Evolutionary conservation across 768 basidiomycete species (phyloP).

Genomic region (Calvatia gigantea): DNA sequence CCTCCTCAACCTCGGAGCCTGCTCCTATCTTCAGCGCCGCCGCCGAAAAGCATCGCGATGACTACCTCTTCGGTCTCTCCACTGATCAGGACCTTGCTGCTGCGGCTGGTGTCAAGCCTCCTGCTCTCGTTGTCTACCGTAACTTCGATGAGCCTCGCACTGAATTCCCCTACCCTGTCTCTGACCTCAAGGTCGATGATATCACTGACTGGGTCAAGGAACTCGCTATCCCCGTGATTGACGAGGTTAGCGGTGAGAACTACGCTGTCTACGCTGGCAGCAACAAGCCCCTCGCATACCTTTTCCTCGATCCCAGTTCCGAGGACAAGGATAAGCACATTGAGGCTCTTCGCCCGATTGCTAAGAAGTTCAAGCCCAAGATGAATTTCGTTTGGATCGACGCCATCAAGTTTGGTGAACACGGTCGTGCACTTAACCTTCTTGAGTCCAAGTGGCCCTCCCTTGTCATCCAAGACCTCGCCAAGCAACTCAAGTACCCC

Average conservation of each 20-base stretch:
- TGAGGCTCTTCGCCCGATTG: conserved; percentile 69
- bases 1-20: conserved; percentile 67
- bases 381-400: conserved; percentile 99
- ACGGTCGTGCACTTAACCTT: conserved; percentile 93
- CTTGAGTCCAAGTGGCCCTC: conserved; percentile 84
- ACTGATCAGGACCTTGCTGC: conserved; percentile 68
- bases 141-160: conserved; percentile 80
- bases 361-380: conserved; percentile 77
- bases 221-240: conserved; percentile 83
- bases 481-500: conserved; percentile 87
- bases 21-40: conserved; percentile 71
- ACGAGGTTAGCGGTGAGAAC: conserved; percentile 93
- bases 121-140: conserved; percentile 91
- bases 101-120: conserved; percentile 71
- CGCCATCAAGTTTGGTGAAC: conserved; percentile 90
- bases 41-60: conserved; percentile 88
- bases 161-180: conserved; percentile 62
- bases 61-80: conserved; percentile 87
- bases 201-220: conserved; percentile 77
- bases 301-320: conserved; percentile 83
- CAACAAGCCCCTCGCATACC: conserved; percentile 86
- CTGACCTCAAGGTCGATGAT: conserved; percentile 53
- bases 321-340: conserved; percentile 63
- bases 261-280: conserved; percentile 82
- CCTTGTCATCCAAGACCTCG: conserved; percentile 88